phyloP scores from a whole-genome alignment of 768 basidiomycete genomes.

The Russula abietina region DNA sequence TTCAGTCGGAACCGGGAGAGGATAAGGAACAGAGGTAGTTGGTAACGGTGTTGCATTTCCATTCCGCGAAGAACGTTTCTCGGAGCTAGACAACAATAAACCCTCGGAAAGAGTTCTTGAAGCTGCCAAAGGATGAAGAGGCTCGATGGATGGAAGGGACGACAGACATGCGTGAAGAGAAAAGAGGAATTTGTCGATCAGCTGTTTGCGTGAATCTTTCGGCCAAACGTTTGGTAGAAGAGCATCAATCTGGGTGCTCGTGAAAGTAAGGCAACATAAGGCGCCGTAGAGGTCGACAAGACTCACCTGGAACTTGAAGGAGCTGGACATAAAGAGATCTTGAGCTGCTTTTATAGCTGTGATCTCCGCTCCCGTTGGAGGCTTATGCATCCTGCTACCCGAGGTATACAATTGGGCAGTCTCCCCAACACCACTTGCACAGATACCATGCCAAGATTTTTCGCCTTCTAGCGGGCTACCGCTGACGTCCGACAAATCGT shows the following conservation, averaged over 20 bases:
- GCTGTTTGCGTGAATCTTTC: conserved; percentile 48
- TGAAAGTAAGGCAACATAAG: conserved; percentile 18
- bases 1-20: conserved; percentile 61
- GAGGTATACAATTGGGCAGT: background rate
- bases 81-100: conserved; percentile 26
- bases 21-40: conserved; percentile 57
- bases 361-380: conserved; percentile 67
- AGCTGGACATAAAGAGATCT: conserved; percentile 67
- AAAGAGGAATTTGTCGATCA: conserved; percentile 64
- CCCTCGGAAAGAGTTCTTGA: conserved; percentile 47
- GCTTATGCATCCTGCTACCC: conserved; percentile 34
- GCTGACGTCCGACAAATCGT: background rate
- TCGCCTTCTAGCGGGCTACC: background rate
- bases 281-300: background rate
- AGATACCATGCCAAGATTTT: background rate
- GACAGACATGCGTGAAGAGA: conserved; percentile 60
- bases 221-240: conserved; percentile 72
- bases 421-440: background rate
- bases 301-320: conserved; percentile 78
- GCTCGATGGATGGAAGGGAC: conserved; percentile 48
- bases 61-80: conserved; percentile 6
- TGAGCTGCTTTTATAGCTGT: conserved; percentile 65
- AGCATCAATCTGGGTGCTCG: conserved; percentile 57
- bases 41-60: background rate
- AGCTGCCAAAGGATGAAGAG: conserved; percentile 64